Percentiles rank a stretch among this genome's conserved stretches.
Conservation (phyloP, 2,329 filamentous ascomycete genomes). For the Mariannaea sp. region DNA sequence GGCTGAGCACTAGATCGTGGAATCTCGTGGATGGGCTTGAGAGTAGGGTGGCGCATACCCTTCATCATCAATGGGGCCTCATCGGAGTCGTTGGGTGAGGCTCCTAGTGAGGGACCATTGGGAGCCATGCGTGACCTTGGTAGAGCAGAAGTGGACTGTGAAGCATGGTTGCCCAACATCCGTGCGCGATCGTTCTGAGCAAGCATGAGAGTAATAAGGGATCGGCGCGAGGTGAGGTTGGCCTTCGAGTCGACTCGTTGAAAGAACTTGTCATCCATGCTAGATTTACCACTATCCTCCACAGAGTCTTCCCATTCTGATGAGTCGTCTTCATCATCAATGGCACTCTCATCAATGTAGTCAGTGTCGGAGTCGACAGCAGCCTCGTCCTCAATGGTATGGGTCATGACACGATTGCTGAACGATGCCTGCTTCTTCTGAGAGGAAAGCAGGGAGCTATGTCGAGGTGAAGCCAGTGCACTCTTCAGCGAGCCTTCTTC, state of each 20-base stretch:
- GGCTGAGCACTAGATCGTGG: constrained; percentile 74
- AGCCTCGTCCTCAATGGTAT: constrained; percentile 63
- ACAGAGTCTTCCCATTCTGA: constrained; percentile 70
- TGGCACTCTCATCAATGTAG: constrained; percentile 81
- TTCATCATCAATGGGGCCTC: constrained; percentile 69
- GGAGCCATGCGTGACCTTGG: constrained; percentile 61
- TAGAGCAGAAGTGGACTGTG: constrained; percentile 72
- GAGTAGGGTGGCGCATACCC: constrained; percentile 54
- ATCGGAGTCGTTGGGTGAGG: constrained; percentile 63
- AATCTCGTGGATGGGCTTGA: constrained; percentile 64
- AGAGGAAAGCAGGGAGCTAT: constrained; percentile 46
- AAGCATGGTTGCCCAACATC: constrained; percentile 69
- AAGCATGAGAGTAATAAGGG: constrained; percentile 87
- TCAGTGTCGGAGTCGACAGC: constrained; percentile 65
- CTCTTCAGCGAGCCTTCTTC: constrained; percentile 76
- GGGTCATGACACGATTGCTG: constrained; percentile 73
- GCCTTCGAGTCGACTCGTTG: constrained; percentile 87
- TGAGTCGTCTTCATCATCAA: constrained; percentile 71
- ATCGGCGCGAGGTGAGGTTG: constrained; percentile 83
- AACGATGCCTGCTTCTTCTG: constrained; percentile 83
- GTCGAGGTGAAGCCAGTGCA: constrained; percentile 52
- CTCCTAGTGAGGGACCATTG: constrained; percentile 49
- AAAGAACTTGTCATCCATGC: constrained; percentile 83
- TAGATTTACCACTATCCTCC: constrained; percentile 82
- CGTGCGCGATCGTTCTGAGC: constrained; percentile 74